Conservation (phyloP, 257 asterid species). For the Solanum infundibuliforme region DNA sequence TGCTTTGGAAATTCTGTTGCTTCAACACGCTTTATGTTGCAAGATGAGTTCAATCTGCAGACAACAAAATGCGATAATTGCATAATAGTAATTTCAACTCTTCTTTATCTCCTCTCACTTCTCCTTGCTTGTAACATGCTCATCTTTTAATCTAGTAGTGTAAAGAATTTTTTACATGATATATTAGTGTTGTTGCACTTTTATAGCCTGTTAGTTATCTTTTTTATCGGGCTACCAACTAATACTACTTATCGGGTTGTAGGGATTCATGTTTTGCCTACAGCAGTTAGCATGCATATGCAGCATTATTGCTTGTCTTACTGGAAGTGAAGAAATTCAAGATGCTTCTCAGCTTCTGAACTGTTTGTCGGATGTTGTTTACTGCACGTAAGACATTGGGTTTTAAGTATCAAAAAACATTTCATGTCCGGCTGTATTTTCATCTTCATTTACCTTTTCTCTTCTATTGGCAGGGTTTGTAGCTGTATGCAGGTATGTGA, state of each 20-base stretch:
- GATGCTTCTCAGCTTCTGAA: constrained; percentile 19
- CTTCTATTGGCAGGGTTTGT: constrained; percentile 27
- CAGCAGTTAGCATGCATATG: constrained; percentile 33
- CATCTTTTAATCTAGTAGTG: neutral
- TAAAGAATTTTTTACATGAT: neutral
- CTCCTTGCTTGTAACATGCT: neutral
- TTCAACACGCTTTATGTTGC: constrained; percentile 32
- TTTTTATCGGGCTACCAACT: neutral
- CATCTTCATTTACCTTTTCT: neutral
- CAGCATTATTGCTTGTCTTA: constrained; percentile 17
- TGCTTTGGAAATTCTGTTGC: constrained; percentile 39
- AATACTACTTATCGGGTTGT: neutral
- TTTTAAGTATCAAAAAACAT: neutral
- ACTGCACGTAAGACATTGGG: constrained; percentile 13
- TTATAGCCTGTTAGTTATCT: neutral
- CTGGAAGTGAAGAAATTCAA: constrained; percentile 17
- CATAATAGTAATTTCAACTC: constrained; percentile 23
- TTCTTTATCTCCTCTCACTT: neutral
- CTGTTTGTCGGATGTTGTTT: constrained; percentile 16
- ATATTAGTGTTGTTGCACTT: neutral
- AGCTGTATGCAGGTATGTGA: constrained; percentile 40
- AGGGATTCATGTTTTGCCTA: constrained; percentile 35
- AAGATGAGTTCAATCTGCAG: constrained; percentile 40
- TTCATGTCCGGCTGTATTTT: neutral
- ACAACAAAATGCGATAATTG: constrained; percentile 34